Evolutionary conservation across 1,284 basidiomycete genomes (phyloP), one percentile per base, ranked within the genome.

Genomic region (Leucoagaricus sp.): DNA sequence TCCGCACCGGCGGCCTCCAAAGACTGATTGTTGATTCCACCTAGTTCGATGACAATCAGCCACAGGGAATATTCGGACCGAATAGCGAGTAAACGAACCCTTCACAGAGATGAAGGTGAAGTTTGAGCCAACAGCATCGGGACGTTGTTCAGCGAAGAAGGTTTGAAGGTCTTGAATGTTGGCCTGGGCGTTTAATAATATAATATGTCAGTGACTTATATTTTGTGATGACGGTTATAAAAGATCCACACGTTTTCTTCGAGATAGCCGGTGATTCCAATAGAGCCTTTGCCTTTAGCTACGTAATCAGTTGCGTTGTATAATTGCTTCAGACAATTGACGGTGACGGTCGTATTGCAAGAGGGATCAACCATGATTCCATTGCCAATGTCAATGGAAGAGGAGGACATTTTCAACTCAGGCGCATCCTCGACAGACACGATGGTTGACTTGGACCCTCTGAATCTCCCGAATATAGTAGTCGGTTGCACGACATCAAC

Each of bases 11-110:
- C 81, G 17, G 72, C 71, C 0, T 69, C 65, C 15, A 72, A 58
- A 29, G 65, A 82, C 68, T 93, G 89, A 58, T 78, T 75, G 63
- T 91, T 89, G 57, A 75, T 52, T 5, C 83, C 86, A 53, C 81
- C 86, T 78, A 13, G 13, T 10, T 48, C 13, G 29, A 17, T 23
- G 21, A 46, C 36, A 33, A 4, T 13, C 4, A 28, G 15, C 46
- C 25, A 53, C 15, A 17, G 34, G 40, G 47, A 60, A 47, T 34
- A 12, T 53, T 12, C 56, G 51, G 29, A 12, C 53, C 23, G 53
- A 13, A 7, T 12, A 42, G 2, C 34, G 17, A 28, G 15, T 17
- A 40, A 19, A 58, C 61, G 47, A 49, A 80, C 84, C 82, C 36
- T 77, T 73, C 15, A 85, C 69, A 13, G 77, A 77, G 21, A 81